phyloP scores from a whole-genome alignment of 1,284 basidiomycete genomes.

The Coniferiporia weirii region DNA sequence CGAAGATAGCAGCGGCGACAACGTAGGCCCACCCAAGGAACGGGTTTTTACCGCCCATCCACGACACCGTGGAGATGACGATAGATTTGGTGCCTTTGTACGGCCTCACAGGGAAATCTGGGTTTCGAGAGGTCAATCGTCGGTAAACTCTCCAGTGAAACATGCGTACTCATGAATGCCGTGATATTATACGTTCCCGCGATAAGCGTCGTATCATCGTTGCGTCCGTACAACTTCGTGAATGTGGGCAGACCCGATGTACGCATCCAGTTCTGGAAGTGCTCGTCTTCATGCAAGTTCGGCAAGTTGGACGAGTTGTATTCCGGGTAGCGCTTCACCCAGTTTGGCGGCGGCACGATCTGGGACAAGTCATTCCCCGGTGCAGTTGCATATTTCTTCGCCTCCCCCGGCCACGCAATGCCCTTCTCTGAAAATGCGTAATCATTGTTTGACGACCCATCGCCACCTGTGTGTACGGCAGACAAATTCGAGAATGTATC shows the following conservation, averaged over 20 bases:
- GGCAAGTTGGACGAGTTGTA: conserved; percentile 70
- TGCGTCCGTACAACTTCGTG: conserved; percentile 90
- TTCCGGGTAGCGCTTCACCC: conserved; percentile 67
- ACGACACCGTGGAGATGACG: conserved; percentile 94
- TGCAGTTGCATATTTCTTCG: conserved; percentile 76
- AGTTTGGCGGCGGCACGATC: conserved; percentile 92
- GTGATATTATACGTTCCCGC: conserved; percentile 76
- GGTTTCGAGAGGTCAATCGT: conserved; percentile 16
- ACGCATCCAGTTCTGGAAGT: conserved; percentile 99
- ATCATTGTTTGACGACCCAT: conserved; percentile 37
- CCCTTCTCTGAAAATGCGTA: conserved; percentile 79
- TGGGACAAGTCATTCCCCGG: conserved; percentile 55
- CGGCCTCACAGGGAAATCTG: conserved; percentile 90
- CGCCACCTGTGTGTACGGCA: conserved; percentile 30
- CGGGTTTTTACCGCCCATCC: conserved; percentile 96
- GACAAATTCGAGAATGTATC: conserved; percentile 74
- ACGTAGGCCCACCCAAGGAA: conserved; percentile 98
- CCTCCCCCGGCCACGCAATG: conserved; percentile 94
- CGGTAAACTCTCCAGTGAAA: background rate
- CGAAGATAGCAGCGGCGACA: conserved; percentile 81
- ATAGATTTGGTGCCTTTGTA: conserved; percentile 96
- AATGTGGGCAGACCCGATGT: conserved; percentile 96
- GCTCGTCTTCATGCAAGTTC: conserved; percentile 77
- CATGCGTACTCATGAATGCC: conserved; percentile 75
- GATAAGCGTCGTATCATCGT: conserved; percentile 72